Evolutionary conservation across 108 stramenopile genomes (phyloP).

Genomic region (Thalassiosira profunda): DNA sequence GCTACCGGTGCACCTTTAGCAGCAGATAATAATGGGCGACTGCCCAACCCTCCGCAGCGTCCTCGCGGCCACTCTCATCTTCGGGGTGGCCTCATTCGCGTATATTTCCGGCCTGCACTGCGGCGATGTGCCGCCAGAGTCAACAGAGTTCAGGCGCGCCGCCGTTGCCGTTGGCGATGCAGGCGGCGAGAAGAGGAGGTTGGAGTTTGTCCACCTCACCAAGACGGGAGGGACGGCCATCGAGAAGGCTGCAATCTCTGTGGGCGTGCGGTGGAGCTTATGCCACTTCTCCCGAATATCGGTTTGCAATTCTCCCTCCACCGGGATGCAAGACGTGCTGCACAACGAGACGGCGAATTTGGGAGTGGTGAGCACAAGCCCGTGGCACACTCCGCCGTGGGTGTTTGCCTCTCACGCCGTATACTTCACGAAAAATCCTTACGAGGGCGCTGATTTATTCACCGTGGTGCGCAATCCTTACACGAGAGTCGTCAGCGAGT

Average conservation of each 20-base stretch:
- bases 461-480: conserved; percentile 60
- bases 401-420: neutral
- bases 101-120: no score
- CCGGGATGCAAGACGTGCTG: no score
- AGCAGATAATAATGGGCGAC: no score
- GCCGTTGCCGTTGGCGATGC: no score
- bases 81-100: no score
- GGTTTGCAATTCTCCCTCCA: conserved; percentile 14
- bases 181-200: neutral
- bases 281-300: conserved; percentile 33
- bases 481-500: conserved; percentile 54
- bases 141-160: no score
- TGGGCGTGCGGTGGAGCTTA: conserved; percentile 46
- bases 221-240: conserved; percentile 56
- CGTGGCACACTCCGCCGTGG: conserved; percentile 33
- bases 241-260: conserved; percentile 24
- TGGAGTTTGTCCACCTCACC: conserved; percentile 61
- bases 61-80: no score
- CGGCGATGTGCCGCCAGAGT: no score
- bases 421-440: conserved; percentile 6
- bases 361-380: conserved; percentile 11
- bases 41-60: no score
- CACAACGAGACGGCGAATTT: conserved; percentile 15
- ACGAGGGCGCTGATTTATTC: conserved; percentile 38
- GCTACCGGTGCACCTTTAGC: no score